Base-by-base conservation (phyloP, 140 eudicot genomes). In the Anethum foeniculum region DNA sequence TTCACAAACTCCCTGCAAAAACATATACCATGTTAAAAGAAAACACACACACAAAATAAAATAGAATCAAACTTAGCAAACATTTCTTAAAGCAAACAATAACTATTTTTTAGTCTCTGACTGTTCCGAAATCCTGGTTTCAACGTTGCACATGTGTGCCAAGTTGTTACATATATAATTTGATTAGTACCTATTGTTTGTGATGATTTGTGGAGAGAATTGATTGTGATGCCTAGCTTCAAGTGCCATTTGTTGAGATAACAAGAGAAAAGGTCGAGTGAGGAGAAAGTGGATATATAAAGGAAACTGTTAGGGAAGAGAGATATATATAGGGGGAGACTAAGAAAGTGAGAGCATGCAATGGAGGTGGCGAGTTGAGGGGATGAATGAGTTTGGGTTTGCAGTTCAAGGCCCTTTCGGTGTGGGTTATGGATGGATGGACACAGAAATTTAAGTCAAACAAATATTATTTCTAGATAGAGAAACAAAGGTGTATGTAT, bases 161-260 rank as follows among this genome's bases (percentile, higher is more conserved):
- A 19, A 13, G n/a, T 2, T 1, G 19, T 52, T 4, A 6, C 15
- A 51, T 51, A 18, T 23, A 51, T 15, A 51, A 18, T 5, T 0
- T 39, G 9, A 39, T 0, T 0, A 3, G 41, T 82, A 85, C 88
- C 88, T 76, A 30, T 80, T 73, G 41, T 67, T 67, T 67, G 80
- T 41, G 48, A 85, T 44, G 80, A 80, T 54, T 83, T 86, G 86
- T 0, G 77, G 74, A 71, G 85, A 67, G 32, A 46, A 77, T 39
- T 78, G 58, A 71, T 83, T 83, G n/a, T 68, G 56, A 60, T 83
- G 80, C 19, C 43, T 86, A 27, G 89, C 86, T 49, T 83, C 89
- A 80, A 86, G 80, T 0, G 89, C 89, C 89, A 86, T 74, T 39
- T 7, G 16, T 10, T 11, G 41, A 28, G 43, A 67, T 16, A 69